These are phyloP conservation scores for Sarocladium brachiariae DNA, from an alignment of 2,329 filamentous ascomycete species.

Conservation along the genomic window DNA sequence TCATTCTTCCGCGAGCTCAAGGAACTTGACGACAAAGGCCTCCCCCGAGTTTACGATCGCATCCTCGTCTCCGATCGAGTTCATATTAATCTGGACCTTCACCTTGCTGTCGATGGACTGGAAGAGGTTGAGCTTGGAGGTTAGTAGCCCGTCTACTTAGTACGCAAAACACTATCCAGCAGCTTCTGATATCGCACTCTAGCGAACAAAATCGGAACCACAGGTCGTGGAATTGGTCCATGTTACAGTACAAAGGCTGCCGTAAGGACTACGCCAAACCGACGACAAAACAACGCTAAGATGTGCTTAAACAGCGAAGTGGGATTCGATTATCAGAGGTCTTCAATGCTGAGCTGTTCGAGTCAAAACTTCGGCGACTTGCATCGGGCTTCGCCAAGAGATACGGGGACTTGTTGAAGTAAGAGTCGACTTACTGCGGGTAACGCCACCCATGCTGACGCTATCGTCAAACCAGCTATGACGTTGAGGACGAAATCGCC, in stretches of 20 bases:
- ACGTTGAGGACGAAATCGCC: constrained; percentile 62
- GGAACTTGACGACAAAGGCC: constrained; percentile 32
- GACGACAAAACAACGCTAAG: background rate
- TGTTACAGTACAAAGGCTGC: constrained; percentile 25
- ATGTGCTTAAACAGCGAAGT: constrained; percentile 39
- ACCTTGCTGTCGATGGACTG: constrained; percentile 61
- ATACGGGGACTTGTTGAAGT: constrained; percentile 56
- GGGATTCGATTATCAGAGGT: constrained; percentile 63
- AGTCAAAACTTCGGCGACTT: constrained; percentile 56
- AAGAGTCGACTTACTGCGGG: background rate
- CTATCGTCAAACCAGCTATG: constrained; percentile 30
- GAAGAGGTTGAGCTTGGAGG: constrained; percentile 49
- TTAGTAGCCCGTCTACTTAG: background rate
- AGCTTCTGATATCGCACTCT: constrained; percentile 9
- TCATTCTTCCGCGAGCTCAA: constrained; percentile 35
- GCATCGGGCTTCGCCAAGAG: constrained; percentile 56
- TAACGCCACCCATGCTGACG: background rate
- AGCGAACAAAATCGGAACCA: constrained; percentile 28
- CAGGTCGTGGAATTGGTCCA: constrained; percentile 32
- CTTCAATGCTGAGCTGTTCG: constrained; percentile 60
- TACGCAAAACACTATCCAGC: background rate
- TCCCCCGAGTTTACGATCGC: constrained; percentile 31
- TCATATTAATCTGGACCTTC: constrained; percentile 59
- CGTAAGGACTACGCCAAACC: constrained; percentile 14
- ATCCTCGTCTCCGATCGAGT: constrained; percentile 59